Evolutionary conservation across 176 grass and related monocot genomes (phyloP).

Genomic region (Oryza punctata): DNA sequence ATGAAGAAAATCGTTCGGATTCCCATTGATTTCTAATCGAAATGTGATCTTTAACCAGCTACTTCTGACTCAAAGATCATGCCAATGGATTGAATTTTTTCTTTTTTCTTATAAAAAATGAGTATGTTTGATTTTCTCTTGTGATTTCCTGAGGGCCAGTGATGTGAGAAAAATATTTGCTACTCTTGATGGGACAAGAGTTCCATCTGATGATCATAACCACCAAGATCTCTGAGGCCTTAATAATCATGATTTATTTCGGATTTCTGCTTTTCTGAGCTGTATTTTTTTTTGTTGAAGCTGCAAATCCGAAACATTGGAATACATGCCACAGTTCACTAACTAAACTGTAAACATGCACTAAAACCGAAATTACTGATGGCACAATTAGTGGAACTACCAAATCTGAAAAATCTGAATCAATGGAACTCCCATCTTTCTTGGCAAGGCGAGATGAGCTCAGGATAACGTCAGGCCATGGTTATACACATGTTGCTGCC

Average conservation of each 20-base stretch:
- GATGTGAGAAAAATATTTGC: slow-evolving; percentile 63
- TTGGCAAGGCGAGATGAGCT: too few relatives aligned
- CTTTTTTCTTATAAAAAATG: neutral
- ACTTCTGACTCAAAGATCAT: slow-evolving; percentile 48
- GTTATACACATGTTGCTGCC: too few relatives aligned
- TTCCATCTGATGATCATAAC: slow-evolving; percentile 48
- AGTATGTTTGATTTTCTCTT: too few relatives aligned
- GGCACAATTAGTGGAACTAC: too few relatives aligned
- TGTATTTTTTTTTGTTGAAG: too few relatives aligned
- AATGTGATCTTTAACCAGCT: slow-evolving; percentile 54
- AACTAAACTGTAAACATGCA: too few relatives aligned
- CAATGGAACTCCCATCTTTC: too few relatives aligned
- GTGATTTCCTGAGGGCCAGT: neutral
- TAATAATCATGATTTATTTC: neutral
- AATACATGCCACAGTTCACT: too few relatives aligned
- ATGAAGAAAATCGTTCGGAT: slow-evolving; percentile 56
- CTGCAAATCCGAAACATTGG: too few relatives aligned
- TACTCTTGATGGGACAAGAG: slow-evolving; percentile 51
- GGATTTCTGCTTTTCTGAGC: neutral
- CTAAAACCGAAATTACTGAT: too few relatives aligned
- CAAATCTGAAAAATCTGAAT: too few relatives aligned
- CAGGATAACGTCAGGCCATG: too few relatives aligned
- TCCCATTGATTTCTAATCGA: slow-evolving; percentile 48
- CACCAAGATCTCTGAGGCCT: slow-evolving; percentile 74
- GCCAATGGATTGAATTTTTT: neutral